Percentiles rank a stretch among this genome's conserved stretches.
Conservation (phyloP, 345 rosid species). For the Sonneratia caseolaris region DNA sequence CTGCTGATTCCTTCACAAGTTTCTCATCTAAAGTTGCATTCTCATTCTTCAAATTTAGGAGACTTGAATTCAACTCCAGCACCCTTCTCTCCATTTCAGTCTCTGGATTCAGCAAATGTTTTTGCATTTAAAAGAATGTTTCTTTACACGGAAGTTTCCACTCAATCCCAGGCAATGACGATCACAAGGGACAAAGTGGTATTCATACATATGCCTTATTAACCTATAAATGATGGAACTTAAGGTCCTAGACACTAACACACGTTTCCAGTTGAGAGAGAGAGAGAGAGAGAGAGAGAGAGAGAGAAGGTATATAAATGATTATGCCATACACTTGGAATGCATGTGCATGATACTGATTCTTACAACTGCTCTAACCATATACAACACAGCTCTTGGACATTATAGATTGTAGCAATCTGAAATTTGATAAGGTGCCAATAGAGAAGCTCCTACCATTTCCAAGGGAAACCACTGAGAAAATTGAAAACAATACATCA, state of each 20-base stretch:
- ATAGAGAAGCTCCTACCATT: neutral
- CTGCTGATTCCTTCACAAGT: conserved; percentile 50
- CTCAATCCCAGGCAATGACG: neutral
- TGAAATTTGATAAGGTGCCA: neutral
- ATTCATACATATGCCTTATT: neutral
- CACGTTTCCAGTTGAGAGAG: neutral
- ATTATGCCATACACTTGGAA: neutral
- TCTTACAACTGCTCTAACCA: neutral
- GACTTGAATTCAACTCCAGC: conserved; percentile 27
- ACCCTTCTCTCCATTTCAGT: conserved; percentile 48
- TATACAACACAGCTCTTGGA: neutral
- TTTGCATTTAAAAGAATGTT: conserved; percentile 3
- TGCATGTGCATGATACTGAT: neutral
- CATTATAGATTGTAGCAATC: neutral
- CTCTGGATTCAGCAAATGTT: conserved; percentile 27
- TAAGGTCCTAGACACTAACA: neutral
- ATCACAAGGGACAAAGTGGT: neutral
- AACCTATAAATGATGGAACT: neutral
- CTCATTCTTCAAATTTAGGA: conserved; percentile 38
- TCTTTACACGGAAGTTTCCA: neutral
- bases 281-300: no score
- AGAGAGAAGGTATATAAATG: neutral
- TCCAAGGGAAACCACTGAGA: neutral
- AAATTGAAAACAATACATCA: neutral
- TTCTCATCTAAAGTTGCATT: conserved; percentile 41